Conservation (phyloP, 2,329 filamentous ascomycete genomes). For the Leptographium galeiforme region DNA sequence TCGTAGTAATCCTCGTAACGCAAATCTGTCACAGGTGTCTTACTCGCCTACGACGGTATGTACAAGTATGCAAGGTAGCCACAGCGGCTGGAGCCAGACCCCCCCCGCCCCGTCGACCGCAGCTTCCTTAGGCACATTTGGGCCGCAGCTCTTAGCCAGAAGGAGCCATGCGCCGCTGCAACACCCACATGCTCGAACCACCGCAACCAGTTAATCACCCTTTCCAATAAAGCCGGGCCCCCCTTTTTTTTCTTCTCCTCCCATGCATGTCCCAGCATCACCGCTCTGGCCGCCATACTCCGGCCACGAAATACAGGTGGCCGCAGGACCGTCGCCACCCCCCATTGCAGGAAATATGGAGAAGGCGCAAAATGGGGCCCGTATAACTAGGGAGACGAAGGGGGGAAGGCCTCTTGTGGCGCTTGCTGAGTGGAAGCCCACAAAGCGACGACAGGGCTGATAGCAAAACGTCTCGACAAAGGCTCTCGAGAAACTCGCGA, state of each 20-base stretch:
- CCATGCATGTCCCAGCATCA: neutral
- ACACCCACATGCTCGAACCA: neutral
- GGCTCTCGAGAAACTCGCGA: neutral
- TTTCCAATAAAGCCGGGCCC: neutral
- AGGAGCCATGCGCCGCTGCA: neutral
- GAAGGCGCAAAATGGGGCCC: neutral
- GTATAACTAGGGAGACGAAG: neutral
- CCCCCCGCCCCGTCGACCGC: neutral
- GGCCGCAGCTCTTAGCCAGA: neutral
- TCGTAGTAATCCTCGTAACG: too few species aligned
- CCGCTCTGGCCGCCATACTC: neutral
- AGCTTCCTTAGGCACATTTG: neutral
- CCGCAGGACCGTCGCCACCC: neutral
- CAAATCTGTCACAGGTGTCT: too few species aligned
- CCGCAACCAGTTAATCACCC: neutral
- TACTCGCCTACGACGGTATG: too few species aligned
- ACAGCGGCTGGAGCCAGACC: neutral
- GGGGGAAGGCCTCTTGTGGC: neutral
- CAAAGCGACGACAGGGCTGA: neutral
- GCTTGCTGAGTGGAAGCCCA: neutral
- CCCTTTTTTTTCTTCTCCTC: neutral
- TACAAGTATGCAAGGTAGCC: neutral
- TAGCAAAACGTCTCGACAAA: neutral
- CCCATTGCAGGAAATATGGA: neutral
- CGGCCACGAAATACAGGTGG: neutral